These are phyloP conservation scores for Aspergillus affinis DNA, from an alignment of 495 filamentous ascomycete species.

Conservation along the genomic window DNA sequence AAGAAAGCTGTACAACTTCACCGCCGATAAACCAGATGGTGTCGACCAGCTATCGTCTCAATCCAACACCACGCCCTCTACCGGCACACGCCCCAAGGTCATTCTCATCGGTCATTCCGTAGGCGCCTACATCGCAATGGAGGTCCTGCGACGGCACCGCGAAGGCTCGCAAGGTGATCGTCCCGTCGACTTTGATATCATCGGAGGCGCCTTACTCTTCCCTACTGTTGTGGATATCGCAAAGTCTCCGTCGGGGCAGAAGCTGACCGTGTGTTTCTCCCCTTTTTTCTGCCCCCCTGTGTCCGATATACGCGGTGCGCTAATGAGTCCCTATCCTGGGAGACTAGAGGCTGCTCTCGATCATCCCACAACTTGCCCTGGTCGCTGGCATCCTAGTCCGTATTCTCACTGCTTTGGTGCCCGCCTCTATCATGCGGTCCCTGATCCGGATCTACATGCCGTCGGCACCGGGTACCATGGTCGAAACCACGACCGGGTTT, in stretches of 20 bases:
- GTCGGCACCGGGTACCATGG: slow-evolving; percentile 53
- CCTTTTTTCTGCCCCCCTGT: neutral
- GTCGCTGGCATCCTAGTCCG: slow-evolving; percentile 53
- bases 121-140: slow-evolving; percentile 74
- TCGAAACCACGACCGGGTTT: slow-evolving; percentile 61
- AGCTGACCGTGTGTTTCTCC: slow-evolving; percentile 46
- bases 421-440: slow-evolving; percentile 37
- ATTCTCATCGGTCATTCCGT: slow-evolving; percentile 85
- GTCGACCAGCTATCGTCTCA: neutral
- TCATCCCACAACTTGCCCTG: slow-evolving; percentile 54
- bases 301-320: neutral
- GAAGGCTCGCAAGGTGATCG: slow-evolving; percentile 15
- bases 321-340: neutral
- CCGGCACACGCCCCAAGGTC: slow-evolving; percentile 42
- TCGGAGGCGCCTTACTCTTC: slow-evolving; percentile 68
- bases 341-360: slow-evolving; percentile 39
- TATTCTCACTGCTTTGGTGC: slow-evolving; percentile 46
- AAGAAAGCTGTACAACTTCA: slow-evolving; percentile 27
- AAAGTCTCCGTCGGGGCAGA: slow-evolving; percentile 58
- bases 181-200: slow-evolving; percentile 42
- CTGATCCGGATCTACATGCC: slow-evolving; percentile 50
- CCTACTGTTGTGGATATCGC: slow-evolving; percentile 78
- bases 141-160: slow-evolving; percentile 59
- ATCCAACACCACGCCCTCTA: neutral
- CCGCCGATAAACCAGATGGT: neutral